Base-by-base conservation (phyloP, 495 filamentous ascomycete species). In the Paragyromitra xinjiangensis region DNA sequence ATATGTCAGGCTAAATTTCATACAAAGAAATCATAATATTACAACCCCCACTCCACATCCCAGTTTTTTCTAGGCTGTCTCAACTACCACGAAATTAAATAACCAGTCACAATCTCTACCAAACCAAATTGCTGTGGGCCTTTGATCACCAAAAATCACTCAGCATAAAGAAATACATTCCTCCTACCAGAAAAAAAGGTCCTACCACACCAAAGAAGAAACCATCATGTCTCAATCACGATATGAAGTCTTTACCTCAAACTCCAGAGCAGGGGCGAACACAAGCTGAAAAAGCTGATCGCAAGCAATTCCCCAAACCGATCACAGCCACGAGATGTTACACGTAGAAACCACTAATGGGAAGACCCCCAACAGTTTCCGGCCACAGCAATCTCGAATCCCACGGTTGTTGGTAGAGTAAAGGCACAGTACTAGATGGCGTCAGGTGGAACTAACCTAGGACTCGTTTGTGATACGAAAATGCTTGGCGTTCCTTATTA, bases 101-200 rank as follows among this genome's bases (percentile, higher is more conserved):
- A 16, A 51, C 48, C n/a, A 45, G 48, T n/a, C 48, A n/a, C n/a
- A 6, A 51, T 51, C 6, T 19, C 6, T 19, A n/a, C 48, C 3
- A 51, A 22, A n/a, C 48, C n/a, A 19, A 51, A 19, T 16, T 51
- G 16, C 16, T 5, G 48, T 6, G 50, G n/a, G 19, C 16, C 1
- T 53, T 19, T 19, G 22, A n/a, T 53, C 50, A 53, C 50, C 50
- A 53, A 19, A 53, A 53, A 53, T 53, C 50, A 53, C 50, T 53
- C 50, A 53, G 19, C n/a, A 53, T 19, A 53, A 48, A n/a, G 19
- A 22, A 22, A 53, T 53, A 19, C 14, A 7, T 19, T 53, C 5
- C 0, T 8, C 19, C 19, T n/a, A 22, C 50, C 19, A 19, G 19
- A 48, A 48, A 48, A 48, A 11, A 48, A 5, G 11, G 44, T 12